These are phyloP conservation scores for Fusarium austroafricanum DNA, from an alignment of 2,329 filamentous ascomycete species.

Conservation along the genomic window DNA sequence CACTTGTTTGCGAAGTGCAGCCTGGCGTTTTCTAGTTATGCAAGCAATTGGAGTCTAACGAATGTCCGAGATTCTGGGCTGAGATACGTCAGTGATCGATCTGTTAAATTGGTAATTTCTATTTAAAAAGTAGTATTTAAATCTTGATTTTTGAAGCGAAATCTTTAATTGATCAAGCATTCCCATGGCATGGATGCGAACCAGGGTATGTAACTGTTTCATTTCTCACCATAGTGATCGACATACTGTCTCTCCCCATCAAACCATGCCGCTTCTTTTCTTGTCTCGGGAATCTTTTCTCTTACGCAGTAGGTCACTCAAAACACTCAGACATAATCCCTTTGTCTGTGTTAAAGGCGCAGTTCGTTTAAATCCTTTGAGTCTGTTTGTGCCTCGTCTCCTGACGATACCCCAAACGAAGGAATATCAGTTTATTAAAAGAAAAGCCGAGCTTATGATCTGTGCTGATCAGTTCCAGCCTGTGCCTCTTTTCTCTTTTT, in stretches of 20 bases:
- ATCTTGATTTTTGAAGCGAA: slow-evolving; percentile 3
- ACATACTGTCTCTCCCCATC: slow-evolving; percentile 5
- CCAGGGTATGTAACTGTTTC: slow-evolving; percentile 26
- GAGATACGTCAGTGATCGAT: background rate
- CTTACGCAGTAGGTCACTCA: background rate
- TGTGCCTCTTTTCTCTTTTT: no score
- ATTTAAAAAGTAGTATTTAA: background rate
- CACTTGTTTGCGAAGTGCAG: background rate
- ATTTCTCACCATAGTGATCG: slow-evolving; percentile 30
- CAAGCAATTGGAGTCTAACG: background rate
- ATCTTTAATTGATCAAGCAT: slow-evolving; percentile 7
- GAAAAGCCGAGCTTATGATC: no score
- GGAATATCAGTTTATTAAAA: no score
- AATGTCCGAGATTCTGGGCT: background rate
- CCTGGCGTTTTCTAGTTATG: background rate
- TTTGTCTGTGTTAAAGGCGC: slow-evolving; percentile 10
- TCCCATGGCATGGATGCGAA: slow-evolving; percentile 6
- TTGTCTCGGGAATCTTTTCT: slow-evolving; percentile 13
- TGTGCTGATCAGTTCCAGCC: slow-evolving; percentile 2
- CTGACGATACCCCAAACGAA: background rate
- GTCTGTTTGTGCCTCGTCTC: slow-evolving; percentile 4
- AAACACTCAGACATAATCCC: background rate
- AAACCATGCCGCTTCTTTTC: background rate
- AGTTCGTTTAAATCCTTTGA: slow-evolving; percentile 11
- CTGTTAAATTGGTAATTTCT: no score